These are phyloP conservation scores for Malus hybrid DNA, from an alignment of 331 rosid genomes.

Conservation along the genomic window DNA sequence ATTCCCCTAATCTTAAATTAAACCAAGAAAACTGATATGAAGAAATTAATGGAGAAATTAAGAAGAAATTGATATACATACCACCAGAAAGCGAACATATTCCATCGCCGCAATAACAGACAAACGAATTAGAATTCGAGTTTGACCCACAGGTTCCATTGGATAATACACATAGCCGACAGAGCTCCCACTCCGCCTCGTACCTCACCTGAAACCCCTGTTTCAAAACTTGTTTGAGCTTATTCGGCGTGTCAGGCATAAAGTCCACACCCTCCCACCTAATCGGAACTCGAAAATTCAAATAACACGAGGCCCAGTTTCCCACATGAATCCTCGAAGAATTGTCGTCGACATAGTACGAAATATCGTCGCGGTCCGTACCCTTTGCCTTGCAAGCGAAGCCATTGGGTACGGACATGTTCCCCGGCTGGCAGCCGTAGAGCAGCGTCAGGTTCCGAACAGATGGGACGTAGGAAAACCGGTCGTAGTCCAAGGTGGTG, in stretches of 20 bases:
- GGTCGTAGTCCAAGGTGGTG: background rate
- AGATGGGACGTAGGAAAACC: background rate
- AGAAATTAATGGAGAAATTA: background rate
- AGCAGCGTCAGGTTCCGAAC: background rate
- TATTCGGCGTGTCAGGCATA: background rate
- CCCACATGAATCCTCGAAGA: rapidly evolving
- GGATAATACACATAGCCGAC: background rate
- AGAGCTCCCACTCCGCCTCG: rapidly evolving
- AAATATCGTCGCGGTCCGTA: background rate
- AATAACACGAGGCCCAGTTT: rapidly evolving
- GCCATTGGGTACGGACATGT: background rate
- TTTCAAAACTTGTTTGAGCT: background rate
- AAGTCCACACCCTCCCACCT: background rate
- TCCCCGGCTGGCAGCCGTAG: background rate
- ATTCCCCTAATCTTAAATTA: background rate
- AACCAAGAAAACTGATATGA: background rate
- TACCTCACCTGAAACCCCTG: constrained; percentile 4
- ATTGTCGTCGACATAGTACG: background rate
- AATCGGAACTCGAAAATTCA: background rate
- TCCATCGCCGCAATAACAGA: background rate
- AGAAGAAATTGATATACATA: background rate
- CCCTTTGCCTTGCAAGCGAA: background rate
- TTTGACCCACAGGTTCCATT: constrained; percentile 8
- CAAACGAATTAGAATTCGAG: background rate
- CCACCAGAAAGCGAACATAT: background rate